A percentile compares a stretch with the other conserved stretches of the same genome.
Evolutionary conservation across 106 monocot species (phyloP).

Genomic region (Alisma plantagoaquatica): DNA sequence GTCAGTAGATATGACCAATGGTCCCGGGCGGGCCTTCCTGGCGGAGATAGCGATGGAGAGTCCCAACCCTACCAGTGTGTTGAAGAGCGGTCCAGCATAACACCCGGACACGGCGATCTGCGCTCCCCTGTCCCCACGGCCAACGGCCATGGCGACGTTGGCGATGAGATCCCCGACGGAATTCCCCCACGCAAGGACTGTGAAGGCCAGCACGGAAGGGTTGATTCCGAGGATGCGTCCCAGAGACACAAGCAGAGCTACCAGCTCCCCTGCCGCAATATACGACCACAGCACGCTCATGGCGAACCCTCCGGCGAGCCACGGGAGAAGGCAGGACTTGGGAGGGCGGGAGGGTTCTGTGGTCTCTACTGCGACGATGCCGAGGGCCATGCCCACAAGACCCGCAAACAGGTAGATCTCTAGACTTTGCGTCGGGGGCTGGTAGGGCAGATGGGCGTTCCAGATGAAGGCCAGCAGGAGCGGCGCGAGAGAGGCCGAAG

Average conservation of each 20-base stretch:
- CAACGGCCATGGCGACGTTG: constrained; percentile 36
- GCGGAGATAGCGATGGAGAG: constrained; percentile 29
- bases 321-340: constrained; percentile 20
- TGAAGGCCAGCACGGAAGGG: constrained; percentile 33
- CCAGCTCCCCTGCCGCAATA: constrained; percentile 35
- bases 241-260: constrained; percentile 28
- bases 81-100: constrained; percentile 36
- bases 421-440: constrained; percentile 13
- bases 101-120: constrained; percentile 40
- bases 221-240: constrained; percentile 28
- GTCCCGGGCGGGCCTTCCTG: constrained; percentile 23
- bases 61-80: constrained; percentile 32
- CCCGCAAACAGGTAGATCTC: constrained; percentile 20
- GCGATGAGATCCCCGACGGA: constrained; percentile 48
- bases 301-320: constrained; percentile 35
- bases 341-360: constrained; percentile 24
- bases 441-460: constrained; percentile 1
- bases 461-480: constrained; percentile 31
- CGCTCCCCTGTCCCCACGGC: constrained; percentile 24
- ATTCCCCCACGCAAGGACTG: constrained; percentile 57
- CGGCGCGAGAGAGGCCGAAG: constrained; percentile 27
- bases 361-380: constrained; percentile 14
- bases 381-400: constrained; percentile 14
- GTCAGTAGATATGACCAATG: constrained; percentile 27
- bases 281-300: constrained; percentile 57